These are phyloP conservation scores for Pseudonitzschia multiseries DNA, from an alignment of 108 stramenopile species.

Conservation along the genomic window DNA sequence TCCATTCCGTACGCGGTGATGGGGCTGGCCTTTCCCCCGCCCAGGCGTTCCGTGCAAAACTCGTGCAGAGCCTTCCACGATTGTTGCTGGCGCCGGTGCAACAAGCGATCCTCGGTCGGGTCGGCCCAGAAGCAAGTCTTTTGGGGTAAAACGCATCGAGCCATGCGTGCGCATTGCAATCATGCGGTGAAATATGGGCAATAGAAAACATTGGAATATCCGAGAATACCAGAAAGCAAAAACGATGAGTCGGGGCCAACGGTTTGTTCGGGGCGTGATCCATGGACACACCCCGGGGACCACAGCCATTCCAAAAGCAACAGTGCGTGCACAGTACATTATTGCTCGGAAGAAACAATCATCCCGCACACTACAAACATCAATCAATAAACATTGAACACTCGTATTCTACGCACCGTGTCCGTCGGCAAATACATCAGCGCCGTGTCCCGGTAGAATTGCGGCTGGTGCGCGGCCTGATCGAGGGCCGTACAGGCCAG, in stretches of 20 bases:
- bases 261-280: background rate
- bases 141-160: background rate
- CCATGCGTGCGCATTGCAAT: too few relatives aligned
- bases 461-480: constrained; percentile 65
- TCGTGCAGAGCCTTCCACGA: constrained; percentile 70
- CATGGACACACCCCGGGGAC: background rate
- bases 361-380: too few relatives aligned
- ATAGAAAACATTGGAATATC: constrained; percentile 11
- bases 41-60: constrained; percentile 33
- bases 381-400: too few relatives aligned
- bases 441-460: constrained; percentile 40
- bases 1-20: constrained; percentile 69
- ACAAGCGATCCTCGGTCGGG: constrained; percentile 70
- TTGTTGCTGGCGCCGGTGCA: constrained; percentile 69
- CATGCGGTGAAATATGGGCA: too few relatives aligned
- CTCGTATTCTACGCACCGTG: constrained; percentile 55
- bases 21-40: constrained; percentile 35
- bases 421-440: constrained; percentile 85
- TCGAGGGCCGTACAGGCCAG: constrained; percentile 90
- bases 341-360: too few relatives aligned
- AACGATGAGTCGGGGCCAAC: background rate
- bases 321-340: too few relatives aligned
- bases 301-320: background rate
- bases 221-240: background rate
- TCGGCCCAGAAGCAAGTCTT: constrained; percentile 84